Conservation (phyloP, 441 rosid genomes). For the Hura crepitans region DNA sequence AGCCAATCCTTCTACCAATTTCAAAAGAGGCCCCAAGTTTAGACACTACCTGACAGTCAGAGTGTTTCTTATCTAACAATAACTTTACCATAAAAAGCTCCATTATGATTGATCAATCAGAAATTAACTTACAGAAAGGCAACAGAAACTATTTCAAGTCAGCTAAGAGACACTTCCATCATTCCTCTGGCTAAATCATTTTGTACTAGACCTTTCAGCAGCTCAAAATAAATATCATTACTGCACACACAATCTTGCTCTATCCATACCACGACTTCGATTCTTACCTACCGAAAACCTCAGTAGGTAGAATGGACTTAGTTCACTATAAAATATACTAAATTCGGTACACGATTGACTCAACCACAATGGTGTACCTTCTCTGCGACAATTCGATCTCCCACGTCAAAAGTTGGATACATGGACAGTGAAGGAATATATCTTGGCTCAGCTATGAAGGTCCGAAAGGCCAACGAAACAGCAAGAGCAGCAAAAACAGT, state of each 20-base stretch:
- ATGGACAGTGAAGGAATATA: conserved; percentile 94
- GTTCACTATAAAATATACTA: not conserved
- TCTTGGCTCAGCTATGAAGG: conserved; percentile 89
- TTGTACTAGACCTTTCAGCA: not conserved
- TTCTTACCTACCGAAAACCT: not conserved
- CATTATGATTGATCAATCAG: not conserved
- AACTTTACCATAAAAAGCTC: not conserved
- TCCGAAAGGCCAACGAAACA: conserved; percentile 75
- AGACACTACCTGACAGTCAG: not conserved
- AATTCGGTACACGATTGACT: not conserved
- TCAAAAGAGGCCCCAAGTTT: too few species aligned
- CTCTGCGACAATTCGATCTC: conserved; percentile 89
- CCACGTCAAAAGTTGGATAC: conserved; percentile 98
- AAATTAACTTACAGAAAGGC: not conserved
- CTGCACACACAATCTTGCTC: too few species aligned
- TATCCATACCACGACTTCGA: not conserved
- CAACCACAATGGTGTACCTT: conserved; percentile 46
- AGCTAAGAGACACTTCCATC: not conserved
- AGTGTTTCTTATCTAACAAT: not conserved
- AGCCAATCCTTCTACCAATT: not conserved
- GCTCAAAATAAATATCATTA: not conserved
- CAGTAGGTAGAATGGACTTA: not conserved
- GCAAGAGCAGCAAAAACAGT: conserved; percentile 70
- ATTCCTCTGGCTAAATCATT: not conserved
- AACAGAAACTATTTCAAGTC: not conserved